A percentile compares a stretch with the other conserved stretches of the same genome.
phyloP scores from a whole-genome alignment of 768 basidiomycete genomes.

The Dendrothele bispora region DNA sequence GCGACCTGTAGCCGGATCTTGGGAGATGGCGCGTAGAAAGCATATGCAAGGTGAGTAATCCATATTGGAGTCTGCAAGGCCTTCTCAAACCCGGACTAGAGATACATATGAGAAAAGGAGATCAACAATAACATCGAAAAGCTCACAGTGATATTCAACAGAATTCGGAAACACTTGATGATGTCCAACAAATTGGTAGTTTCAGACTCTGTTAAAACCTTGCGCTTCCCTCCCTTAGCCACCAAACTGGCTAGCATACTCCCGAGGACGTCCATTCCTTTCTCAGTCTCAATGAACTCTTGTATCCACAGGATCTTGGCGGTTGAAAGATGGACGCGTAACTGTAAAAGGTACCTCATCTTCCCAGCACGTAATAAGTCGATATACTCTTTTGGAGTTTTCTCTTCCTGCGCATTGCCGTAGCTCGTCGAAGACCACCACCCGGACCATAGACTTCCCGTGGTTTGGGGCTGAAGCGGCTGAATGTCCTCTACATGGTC shows the following conservation, averaged over 20 bases:
- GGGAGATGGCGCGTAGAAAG: constrained; percentile 62
- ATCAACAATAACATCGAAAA: not conserved
- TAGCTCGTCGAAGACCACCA: constrained; percentile 66
- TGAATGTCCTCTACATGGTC: constrained; percentile 38
- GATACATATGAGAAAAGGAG: constrained; percentile 9
- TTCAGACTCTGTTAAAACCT: constrained; percentile 62
- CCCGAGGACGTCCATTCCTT: constrained; percentile 67
- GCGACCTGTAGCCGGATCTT: constrained; percentile 70
- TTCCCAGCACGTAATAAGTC: constrained; percentile 57
- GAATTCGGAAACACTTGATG: constrained; percentile 75
- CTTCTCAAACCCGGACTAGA: constrained; percentile 68
- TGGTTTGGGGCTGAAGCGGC: constrained; percentile 60
- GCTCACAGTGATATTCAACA: constrained; percentile 84
- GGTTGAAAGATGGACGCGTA: constrained; percentile 86
- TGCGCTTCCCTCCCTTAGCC: constrained; percentile 65
- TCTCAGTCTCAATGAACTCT: constrained; percentile 65
- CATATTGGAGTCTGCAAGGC: constrained; percentile 64
- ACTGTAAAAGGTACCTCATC: constrained; percentile 71
- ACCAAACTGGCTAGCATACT: constrained; percentile 59
- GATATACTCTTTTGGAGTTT: constrained; percentile 63
- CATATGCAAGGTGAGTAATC: constrained; percentile 72
- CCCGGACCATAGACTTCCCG: constrained; percentile 73
- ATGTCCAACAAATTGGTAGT: constrained; percentile 68
- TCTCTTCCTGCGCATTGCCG: constrained; percentile 16
- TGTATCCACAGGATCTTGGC: constrained; percentile 77